A percentile compares a stretch with the other conserved stretches of the same genome.
Evolutionary conservation across 2,329 filamentous ascomycete genomes (phyloP).

Genomic region (Lachnellula subtilissima): DNA sequence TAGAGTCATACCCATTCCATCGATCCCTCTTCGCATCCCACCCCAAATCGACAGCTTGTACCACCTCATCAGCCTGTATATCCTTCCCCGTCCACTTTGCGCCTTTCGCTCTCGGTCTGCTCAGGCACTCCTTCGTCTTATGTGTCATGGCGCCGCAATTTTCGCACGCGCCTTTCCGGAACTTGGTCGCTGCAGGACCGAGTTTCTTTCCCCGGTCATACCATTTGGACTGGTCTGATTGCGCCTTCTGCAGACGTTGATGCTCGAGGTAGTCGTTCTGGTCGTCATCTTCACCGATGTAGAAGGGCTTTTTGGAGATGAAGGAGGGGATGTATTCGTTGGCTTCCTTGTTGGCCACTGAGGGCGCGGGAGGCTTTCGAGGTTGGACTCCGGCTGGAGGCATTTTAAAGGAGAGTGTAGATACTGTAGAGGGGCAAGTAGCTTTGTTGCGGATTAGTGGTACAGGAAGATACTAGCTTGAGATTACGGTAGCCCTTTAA

Average conservation of each 20-base stretch:
- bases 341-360: slow-evolving; percentile 69
- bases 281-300: slow-evolving; percentile 73
- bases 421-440: background rate
- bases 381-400: slow-evolving; percentile 35
- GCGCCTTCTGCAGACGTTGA: slow-evolving; percentile 73
- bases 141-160: slow-evolving; percentile 98
- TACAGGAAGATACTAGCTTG: background rate
- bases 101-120: slow-evolving; percentile 79
- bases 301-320: slow-evolving; percentile 97
- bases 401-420: slow-evolving; percentile 27
- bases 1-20: slow-evolving; percentile 96
- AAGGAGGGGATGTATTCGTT: slow-evolving; percentile 98
- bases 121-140: slow-evolving; percentile 89
- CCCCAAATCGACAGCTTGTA: slow-evolving; percentile 80
- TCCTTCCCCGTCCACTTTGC: slow-evolving; percentile 89
- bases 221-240: slow-evolving; percentile 70
- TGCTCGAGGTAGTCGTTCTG: slow-evolving; percentile 90
- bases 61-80: slow-evolving; percentile 85
- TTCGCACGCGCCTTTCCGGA: slow-evolving; percentile 95
- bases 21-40: slow-evolving; percentile 98
- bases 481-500: background rate
- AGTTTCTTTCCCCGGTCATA: slow-evolving; percentile 84
- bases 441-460: background rate
- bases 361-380: slow-evolving; percentile 29
- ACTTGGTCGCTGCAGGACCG: slow-evolving; percentile 89